These are phyloP conservation scores for Stephanodiscus minutulus DNA, from an alignment of 108 stramenopile genomes.

Conservation along the genomic window DNA sequence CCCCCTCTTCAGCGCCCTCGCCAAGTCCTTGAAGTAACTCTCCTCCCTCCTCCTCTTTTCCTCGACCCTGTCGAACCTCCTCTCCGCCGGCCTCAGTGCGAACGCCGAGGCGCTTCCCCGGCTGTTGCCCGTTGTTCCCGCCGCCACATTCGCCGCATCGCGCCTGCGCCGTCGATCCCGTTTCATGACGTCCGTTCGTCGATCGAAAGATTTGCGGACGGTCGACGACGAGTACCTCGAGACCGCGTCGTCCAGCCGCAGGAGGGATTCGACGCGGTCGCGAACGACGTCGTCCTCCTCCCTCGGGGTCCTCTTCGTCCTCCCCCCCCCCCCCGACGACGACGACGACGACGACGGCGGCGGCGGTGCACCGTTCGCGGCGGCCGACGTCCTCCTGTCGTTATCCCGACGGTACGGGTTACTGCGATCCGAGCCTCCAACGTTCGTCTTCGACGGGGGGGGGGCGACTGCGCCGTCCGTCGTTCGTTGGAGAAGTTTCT, in stretches of 20 bases:
- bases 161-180: background rate
- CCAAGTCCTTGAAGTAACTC: conserved; percentile 27
- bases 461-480: background rate
- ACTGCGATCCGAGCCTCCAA: background rate
- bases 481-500: conserved; percentile 37
- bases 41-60: conserved; percentile 23
- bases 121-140: conserved; percentile 14
- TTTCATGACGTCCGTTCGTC: conserved; percentile 7
- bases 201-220: conserved; percentile 21
- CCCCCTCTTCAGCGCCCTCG: conserved; percentile 23
- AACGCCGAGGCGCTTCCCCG: conserved; percentile 27
- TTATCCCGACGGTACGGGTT: background rate
- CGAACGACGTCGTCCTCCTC: conserved; percentile 32
- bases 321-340: background rate
- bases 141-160: too few species aligned
- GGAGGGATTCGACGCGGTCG: conserved; percentile 23
- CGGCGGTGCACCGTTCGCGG: background rate
- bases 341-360: background rate
- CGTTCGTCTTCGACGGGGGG: conserved; percentile 3
- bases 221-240: conserved; percentile 17
- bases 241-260: conserved; percentile 21
- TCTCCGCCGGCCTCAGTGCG: conserved; percentile 3
- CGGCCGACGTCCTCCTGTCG: background rate
- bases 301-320: background rate
- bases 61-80: conserved; percentile 19